Percentiles rank a stretch among this genome's conserved stretches.
phyloP scores from a whole-genome alignment of 2,329 filamentous ascomycete genomes.

The Fusarium albidum region DNA sequence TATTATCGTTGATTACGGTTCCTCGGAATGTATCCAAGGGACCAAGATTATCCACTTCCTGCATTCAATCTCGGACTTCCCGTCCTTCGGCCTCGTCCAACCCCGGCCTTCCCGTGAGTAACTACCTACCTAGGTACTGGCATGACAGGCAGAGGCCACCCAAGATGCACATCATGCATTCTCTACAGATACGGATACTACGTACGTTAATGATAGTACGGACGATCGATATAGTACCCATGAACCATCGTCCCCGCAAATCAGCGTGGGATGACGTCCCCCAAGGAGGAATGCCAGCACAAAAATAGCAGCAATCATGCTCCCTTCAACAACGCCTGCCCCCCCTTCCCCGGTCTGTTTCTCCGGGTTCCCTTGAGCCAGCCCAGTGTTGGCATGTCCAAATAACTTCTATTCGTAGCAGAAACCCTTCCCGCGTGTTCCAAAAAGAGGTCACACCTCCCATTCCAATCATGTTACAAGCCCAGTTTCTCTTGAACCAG shows the following conservation, averaged over 20 bases:
- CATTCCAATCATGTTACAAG: constrained; percentile 5
- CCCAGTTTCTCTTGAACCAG: constrained; percentile 13
- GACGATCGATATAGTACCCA: constrained; percentile 13
- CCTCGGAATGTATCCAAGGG: not conserved
- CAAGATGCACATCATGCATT: constrained; percentile 2
- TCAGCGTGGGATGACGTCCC: not conserved
- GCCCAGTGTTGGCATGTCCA: constrained; percentile 4
- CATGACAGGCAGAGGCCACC: not conserved
- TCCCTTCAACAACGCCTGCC: constrained; percentile 6
- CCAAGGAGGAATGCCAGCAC: not conserved
- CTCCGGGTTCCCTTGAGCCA: not conserved
- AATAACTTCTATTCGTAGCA: constrained; percentile 3
- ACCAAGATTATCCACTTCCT: constrained; percentile 5
- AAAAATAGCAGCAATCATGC: constrained; percentile 4
- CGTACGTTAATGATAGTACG: not conserved
- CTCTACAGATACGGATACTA: not conserved
- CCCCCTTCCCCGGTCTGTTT: not conserved
- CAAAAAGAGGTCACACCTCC: not conserved
- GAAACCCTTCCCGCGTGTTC: not conserved
- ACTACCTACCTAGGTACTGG: too few relatives aligned
- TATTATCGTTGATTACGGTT: too few relatives aligned
- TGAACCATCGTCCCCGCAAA: constrained; percentile 5
- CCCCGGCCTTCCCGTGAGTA: constrained; percentile 17
- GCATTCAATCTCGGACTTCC: constrained; percentile 11
- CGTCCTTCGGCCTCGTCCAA: not conserved